Evolutionary conservation across 805 yeast genomes (phyloP).

Genomic region (Starmerella cellae): DNA sequence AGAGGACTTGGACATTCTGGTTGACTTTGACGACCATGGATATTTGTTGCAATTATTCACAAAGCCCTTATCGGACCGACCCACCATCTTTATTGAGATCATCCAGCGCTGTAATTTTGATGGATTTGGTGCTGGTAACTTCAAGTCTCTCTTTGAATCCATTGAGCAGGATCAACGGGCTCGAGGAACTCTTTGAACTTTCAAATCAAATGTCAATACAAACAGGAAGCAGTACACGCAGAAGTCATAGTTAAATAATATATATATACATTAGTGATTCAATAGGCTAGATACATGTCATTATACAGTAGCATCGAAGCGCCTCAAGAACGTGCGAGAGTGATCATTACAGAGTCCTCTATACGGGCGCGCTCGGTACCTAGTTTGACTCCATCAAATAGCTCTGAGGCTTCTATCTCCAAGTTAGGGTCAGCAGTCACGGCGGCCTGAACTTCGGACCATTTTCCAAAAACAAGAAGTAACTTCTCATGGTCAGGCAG

Average conservation of each 20-base stretch:
- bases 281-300: background rate
- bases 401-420: conserved; percentile 38
- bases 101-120: conserved; percentile 68
- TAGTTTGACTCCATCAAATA: conserved; percentile 52
- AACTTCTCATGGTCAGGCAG: conserved; percentile 10
- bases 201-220: too few species aligned
- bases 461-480: conserved; percentile 45
- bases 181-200: conserved; percentile 48
- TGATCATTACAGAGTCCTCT: conserved; percentile 57
- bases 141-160: conserved; percentile 66
- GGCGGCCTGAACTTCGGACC: conserved; percentile 42
- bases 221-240: too few species aligned
- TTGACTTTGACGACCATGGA: conserved; percentile 68
- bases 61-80: conserved; percentile 61
- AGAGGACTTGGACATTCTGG: conserved; percentile 43
- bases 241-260: background rate
- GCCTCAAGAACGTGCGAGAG: conserved; percentile 10
- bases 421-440: conserved; percentile 42
- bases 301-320: too few species aligned
- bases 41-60: conserved; percentile 71
- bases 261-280: background rate
- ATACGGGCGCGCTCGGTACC: conserved; percentile 46
- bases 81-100: conserved; percentile 69
- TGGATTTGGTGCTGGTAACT: conserved; percentile 85
- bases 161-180: conserved; percentile 62